Conservation (phyloP, 1,284 basidiomycete species). For the Leccinum griseonigrum region DNA sequence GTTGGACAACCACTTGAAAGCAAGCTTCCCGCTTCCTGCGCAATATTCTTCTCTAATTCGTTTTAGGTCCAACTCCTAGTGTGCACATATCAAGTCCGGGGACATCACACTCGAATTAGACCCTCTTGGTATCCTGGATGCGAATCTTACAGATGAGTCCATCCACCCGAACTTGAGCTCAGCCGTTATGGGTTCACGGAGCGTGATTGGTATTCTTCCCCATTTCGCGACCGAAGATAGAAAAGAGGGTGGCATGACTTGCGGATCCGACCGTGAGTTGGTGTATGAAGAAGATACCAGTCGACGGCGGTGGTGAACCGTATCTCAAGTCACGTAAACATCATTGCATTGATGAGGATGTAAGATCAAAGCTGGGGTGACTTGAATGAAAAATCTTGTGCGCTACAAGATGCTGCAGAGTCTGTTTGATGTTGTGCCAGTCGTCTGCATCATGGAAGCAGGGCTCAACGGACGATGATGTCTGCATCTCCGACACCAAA, state of each 20-base stretch:
- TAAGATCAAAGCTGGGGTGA: conserved; percentile 66
- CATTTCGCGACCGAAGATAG: conserved; percentile 87
- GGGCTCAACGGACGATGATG: conserved; percentile 71
- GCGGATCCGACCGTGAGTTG: neutral
- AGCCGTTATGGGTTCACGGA: conserved; percentile 95
- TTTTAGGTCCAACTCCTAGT: conserved; percentile 90
- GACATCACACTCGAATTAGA: conserved; percentile 94
- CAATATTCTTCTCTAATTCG: conserved; percentile 6
- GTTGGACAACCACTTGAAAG: conserved; percentile 94
- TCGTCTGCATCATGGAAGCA: conserved; percentile 23
- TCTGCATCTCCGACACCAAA: conserved; percentile 80
- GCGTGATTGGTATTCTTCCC: conserved; percentile 91
- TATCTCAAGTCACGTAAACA: conserved; percentile 90
- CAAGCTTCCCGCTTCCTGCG: conserved; percentile 32
- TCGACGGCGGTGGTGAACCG: conserved; percentile 50
- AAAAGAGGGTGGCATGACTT: conserved; percentile 30
- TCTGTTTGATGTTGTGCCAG: neutral
- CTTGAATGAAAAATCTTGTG: conserved; percentile 90
- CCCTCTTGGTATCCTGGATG: conserved; percentile 89
- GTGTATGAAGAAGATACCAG: conserved; percentile 14
- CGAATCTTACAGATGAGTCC: conserved; percentile 72
- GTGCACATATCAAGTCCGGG: conserved; percentile 97
- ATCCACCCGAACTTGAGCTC: conserved; percentile 87
- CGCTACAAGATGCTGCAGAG: conserved; percentile 72
- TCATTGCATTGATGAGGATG: conserved; percentile 87